Conservation (phyloP, 148 eudicot genomes). For the Hydrangea macrophylla region DNA sequence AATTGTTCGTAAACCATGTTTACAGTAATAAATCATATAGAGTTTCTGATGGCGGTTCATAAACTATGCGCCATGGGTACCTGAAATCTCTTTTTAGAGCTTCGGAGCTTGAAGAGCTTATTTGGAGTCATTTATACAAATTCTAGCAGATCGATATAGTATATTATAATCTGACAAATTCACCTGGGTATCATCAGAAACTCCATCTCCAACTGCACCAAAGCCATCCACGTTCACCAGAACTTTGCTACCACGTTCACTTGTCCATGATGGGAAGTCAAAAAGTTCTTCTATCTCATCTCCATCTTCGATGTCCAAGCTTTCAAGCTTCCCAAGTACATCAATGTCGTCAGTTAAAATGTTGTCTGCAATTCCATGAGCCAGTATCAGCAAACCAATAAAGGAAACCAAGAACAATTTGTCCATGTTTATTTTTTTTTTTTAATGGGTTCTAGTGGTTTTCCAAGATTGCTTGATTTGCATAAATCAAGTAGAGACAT, state of each 20-base stretch:
- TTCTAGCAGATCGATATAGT: background rate
- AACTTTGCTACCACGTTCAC: conserved; percentile 41
- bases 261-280: conserved; percentile 37
- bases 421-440: conserved; percentile 45
- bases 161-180: background rate
- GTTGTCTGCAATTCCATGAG: conserved; percentile 35
- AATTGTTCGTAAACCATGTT: too few relatives aligned
- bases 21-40: background rate
- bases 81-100: background rate
- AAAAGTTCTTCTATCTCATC: conserved; percentile 40
- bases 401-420: conserved; percentile 32
- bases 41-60: background rate
- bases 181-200: conserved; percentile 89
- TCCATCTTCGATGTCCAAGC: conserved; percentile 49
- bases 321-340: conserved; percentile 38
- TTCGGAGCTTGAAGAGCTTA: background rate
- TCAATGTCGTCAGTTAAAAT: conserved; percentile 30
- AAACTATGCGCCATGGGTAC: background rate
- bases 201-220: conserved; percentile 89
- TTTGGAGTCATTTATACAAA: background rate
- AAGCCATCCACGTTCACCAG: conserved; percentile 81
- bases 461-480: conserved; percentile 30
- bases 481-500: conserved; percentile 36
- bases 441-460: conserved; percentile 16
- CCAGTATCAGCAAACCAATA: conserved; percentile 40